phyloP scores from a whole-genome alignment of 768 basidiomycete genomes.

The Naematelia aurantialba region DNA sequence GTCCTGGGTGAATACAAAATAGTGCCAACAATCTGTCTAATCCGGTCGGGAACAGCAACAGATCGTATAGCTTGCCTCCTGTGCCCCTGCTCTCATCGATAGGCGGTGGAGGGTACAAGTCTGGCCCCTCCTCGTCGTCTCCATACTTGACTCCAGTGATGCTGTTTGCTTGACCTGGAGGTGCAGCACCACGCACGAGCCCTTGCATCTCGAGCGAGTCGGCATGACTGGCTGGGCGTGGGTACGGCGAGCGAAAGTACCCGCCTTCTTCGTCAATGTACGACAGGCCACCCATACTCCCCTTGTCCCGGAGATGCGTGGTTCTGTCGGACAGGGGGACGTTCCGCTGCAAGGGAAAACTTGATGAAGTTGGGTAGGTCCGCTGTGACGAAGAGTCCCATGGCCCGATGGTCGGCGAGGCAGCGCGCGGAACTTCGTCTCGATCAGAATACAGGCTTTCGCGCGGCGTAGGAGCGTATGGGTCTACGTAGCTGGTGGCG shows the following conservation, averaged over 20 bases:
- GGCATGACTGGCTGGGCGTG: conserved; percentile 21
- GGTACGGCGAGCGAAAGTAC: conserved; percentile 25
- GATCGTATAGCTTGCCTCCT: conserved; percentile 14
- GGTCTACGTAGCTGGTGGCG: conserved; percentile 15
- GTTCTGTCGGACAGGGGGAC: neutral
- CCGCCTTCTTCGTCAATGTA: conserved; percentile 43
- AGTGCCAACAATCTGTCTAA: conserved; percentile 35
- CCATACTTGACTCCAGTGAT: conserved; percentile 18
- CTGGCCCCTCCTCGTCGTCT: conserved; percentile 25
- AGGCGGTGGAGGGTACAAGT: conserved; percentile 12
- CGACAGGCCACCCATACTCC: conserved; percentile 25
- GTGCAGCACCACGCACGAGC: conserved; percentile 21
- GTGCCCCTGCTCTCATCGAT: conserved; percentile 4
- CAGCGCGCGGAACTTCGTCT: conserved; percentile 1
- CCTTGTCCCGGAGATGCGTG: conserved; percentile 5
- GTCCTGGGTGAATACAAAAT: conserved; percentile 24
- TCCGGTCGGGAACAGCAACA: conserved; percentile 37
- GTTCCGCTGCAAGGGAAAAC: conserved; percentile 1
- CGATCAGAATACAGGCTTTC: neutral
- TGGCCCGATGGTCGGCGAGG: conserved; percentile 35
- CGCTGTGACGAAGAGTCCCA: conserved; percentile 47
- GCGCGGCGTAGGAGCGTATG: conserved; percentile 10
- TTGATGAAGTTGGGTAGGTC: conserved; percentile 13
- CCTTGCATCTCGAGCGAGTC: conserved; percentile 30
- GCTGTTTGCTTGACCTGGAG: neutral